Evolutionary conservation across 208 protist species (phyloP), one percentile per base, ranked within the genome.

Genomic region (Acanthamoeba healyi): DNA sequence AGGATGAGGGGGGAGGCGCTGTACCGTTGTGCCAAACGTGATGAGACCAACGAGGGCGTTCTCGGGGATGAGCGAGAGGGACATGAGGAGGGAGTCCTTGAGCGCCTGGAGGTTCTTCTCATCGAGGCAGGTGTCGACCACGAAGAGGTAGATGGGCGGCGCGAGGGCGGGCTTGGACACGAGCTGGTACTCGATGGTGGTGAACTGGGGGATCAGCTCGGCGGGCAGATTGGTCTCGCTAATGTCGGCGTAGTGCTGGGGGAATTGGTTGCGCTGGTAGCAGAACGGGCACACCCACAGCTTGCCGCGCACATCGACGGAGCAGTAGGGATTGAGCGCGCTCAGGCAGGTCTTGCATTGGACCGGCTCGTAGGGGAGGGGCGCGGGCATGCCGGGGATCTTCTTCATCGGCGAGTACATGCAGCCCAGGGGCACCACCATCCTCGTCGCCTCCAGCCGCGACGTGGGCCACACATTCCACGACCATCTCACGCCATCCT

Each of bases 41-140:
- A 99, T 99, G n/a, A 99, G 95, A 86, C 98, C 98, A 32, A 99
- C 98, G 26, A 97, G 95, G 1, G 98, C 96, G 90, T 99, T 97
- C 56, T 97, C 95, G 24, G 99, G 99, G 19, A 99, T 95, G 49
- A 99, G 97, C 36, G 97, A 97, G 44, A 99, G 93, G 10, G 98
- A 97, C 95, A 98, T 94, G 26, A 97, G 94, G 26, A 99, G 96
- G 90, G 98, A 98, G 72, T 99, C 98, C 72, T 98, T 99, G 63
- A 99, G 95, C 7, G 97, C 97, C 82, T 97, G 89, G 14, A 99
- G 94, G 90, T 99, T 99, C 63, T 98, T 96, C 58, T 99, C 98
- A 97, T 93, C 98, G 38, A 99, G 95, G 94, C 99, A 99, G 29
- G 98, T 99, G 96, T 99, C 99, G 12, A 99, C 96, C n/a, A 99